phyloP scores from a whole-genome alignment of 2,329 filamentous ascomycete species.

The Verruconis gallopava region DNA sequence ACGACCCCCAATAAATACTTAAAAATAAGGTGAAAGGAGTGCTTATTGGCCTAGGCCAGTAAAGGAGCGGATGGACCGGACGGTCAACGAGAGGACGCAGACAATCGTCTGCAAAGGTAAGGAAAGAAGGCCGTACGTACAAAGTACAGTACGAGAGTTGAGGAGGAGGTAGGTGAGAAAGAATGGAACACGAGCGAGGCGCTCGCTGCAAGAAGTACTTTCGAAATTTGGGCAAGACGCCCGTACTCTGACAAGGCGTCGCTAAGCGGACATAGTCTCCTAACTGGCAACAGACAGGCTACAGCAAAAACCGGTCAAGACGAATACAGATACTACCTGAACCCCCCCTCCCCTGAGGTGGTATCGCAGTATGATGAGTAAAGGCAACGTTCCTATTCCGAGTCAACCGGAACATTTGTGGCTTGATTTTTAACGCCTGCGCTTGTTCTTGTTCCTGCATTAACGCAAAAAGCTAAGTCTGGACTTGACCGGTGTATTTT shows the following conservation, averaged over 20 bases:
- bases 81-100: conserved; percentile 44
- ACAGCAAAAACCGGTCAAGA: too few relatives aligned
- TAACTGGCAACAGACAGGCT: too few relatives aligned
- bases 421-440: neutral
- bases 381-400: too few relatives aligned
- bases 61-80: conserved; percentile 26
- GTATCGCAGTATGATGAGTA: too few relatives aligned
- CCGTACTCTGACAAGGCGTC: neutral
- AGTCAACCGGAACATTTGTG: neutral
- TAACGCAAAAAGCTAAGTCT: neutral
- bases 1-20: conserved; percentile 13
- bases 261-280: neutral
- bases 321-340: too few relatives aligned
- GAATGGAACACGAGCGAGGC: neutral
- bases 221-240: neutral
- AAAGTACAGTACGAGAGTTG: neutral
- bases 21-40: conserved; percentile 19
- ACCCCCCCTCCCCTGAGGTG: too few relatives aligned
- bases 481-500: neutral
- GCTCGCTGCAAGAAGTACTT: neutral
- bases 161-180: conserved; percentile 1
- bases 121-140: neutral
- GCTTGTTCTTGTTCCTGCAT: neutral
- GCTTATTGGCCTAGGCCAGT: conserved; percentile 25
- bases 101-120: conserved; percentile 27